Percentiles rank a stretch among this genome's conserved stretches.
phyloP scores from a whole-genome alignment of 768 basidiomycete genomes.

The Xerocomus potaroensis region DNA sequence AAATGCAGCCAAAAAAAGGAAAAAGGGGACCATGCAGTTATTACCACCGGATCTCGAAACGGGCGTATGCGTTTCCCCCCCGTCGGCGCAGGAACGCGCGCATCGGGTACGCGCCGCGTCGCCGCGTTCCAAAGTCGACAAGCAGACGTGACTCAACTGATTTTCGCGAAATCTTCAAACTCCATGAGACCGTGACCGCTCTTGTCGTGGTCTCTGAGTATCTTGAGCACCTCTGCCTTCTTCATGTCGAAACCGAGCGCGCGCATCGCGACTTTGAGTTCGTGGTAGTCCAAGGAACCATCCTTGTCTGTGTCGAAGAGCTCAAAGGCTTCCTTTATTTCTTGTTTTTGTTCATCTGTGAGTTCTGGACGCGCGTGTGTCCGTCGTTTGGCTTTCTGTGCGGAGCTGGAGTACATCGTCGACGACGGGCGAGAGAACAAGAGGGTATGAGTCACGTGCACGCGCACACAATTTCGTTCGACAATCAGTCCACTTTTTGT shows the following conservation, averaged over 20 bases:
- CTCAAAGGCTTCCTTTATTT: constrained; percentile 98
- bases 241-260: constrained; percentile 97
- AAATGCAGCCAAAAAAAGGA: not conserved
- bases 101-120: not conserved
- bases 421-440: constrained; percentile 1
- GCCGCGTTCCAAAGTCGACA: not conserved
- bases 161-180: constrained; percentile 90
- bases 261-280: constrained; percentile 98
- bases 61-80: not conserved
- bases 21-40: not conserved
- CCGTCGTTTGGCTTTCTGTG: constrained; percentile 71
- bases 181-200: constrained; percentile 81
- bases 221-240: constrained; percentile 96
- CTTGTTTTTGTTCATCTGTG: constrained; percentile 86
- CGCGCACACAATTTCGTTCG: no score
- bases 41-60: not conserved
- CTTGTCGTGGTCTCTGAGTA: constrained; percentile 88
- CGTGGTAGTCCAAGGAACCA: constrained; percentile 93
- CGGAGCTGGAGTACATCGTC: constrained; percentile 56
- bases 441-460: constrained; percentile 22
- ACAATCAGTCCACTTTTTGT: no score
- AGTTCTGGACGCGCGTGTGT: constrained; percentile 78
- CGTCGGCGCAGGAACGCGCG: not conserved
- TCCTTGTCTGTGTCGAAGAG: constrained; percentile 99
- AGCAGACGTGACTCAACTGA: constrained; percentile 67